phyloP scores from a whole-genome alignment of 495 filamentous ascomycete species.

The Pyrenopolyporus hunteri region DNA sequence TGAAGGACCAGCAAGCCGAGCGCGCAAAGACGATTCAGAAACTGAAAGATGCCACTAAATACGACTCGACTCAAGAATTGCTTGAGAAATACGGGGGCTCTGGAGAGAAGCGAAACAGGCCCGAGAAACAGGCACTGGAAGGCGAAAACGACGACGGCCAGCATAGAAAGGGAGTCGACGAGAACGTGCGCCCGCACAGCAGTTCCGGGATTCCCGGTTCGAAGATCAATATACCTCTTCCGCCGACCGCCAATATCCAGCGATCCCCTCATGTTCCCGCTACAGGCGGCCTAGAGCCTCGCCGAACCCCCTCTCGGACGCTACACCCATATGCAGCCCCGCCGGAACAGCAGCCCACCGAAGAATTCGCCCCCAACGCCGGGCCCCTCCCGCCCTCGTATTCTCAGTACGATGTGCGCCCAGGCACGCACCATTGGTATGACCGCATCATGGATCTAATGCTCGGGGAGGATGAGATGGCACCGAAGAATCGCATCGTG shows the following conservation, averaged over 20 bases:
- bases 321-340: conserved; percentile 25
- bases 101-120: conserved; percentile 53
- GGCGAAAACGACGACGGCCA: conserved; percentile 20
- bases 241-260: conserved; percentile 87
- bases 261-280: conserved; percentile 33
- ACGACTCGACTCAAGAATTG: conserved; percentile 90
- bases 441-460: conserved; percentile 91
- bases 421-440: conserved; percentile 77
- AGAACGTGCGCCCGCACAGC: conserved; percentile 33
- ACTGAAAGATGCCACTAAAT: conserved; percentile 92
- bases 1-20: conserved; percentile 77
- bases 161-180: conserved; percentile 12
- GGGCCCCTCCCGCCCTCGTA: conserved; percentile 54
- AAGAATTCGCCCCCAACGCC: conserved; percentile 66
- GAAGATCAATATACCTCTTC: conserved; percentile 70
- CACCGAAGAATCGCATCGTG: conserved; percentile 86
- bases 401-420: conserved; percentile 54
- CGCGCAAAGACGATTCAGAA: conserved; percentile 87
- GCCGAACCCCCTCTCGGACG: conserved; percentile 16
- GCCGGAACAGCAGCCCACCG: conserved; percentile 42
- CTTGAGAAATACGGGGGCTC: conserved; percentile 90
- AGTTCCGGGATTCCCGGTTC: conserved; percentile 35
- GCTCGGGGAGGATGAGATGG: conserved; percentile 93
- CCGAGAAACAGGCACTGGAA: conserved; percentile 43
- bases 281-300: conserved; percentile 35